Evolutionary conservation across 1,284 basidiomycete genomes (phyloP).

Genomic region (Rhodotorula sp.): DNA sequence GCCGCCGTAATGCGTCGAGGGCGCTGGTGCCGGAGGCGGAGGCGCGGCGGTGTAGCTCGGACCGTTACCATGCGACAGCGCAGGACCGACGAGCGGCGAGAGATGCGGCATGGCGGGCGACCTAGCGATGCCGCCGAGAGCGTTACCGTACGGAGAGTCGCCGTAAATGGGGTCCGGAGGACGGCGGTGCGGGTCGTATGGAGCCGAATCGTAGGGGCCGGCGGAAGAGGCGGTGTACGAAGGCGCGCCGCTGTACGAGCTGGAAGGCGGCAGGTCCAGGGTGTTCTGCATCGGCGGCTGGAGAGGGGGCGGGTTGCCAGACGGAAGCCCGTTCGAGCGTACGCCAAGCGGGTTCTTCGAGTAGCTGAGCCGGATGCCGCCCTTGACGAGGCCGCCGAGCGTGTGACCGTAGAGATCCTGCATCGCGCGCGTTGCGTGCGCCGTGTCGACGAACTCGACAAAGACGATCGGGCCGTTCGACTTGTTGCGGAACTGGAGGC

Average conservation of each 20-base stretch:
- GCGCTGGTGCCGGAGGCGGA: not conserved
- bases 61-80: not conserved
- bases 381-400: constrained; percentile 84
- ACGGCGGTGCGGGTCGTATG: constrained; percentile 23
- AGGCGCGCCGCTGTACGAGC: not conserved
- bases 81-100: not conserved
- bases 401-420: constrained; percentile 88
- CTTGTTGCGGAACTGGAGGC: constrained; percentile 92
- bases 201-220: not conserved
- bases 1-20: constrained; percentile 9
- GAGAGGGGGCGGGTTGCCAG: constrained; percentile 9
- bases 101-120: not conserved
- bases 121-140: not conserved
- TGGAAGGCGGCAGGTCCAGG: not conserved
- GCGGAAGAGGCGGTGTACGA: not conserved
- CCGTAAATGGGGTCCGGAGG: constrained; percentile 28
- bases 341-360: constrained; percentile 59
- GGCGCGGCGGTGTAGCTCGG: not conserved
- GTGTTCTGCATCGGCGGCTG: not conserved
- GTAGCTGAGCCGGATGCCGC: constrained; percentile 91
- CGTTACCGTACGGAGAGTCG: not conserved
- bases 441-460: constrained; percentile 82
- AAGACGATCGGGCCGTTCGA: constrained; percentile 38
- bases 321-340: constrained; percentile 26
- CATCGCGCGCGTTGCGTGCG: constrained; percentile 76